These are phyloP conservation scores for Boletus hoseneyae DNA, from an alignment of 1,284 basidiomycete genomes.

Conservation along the genomic window DNA sequence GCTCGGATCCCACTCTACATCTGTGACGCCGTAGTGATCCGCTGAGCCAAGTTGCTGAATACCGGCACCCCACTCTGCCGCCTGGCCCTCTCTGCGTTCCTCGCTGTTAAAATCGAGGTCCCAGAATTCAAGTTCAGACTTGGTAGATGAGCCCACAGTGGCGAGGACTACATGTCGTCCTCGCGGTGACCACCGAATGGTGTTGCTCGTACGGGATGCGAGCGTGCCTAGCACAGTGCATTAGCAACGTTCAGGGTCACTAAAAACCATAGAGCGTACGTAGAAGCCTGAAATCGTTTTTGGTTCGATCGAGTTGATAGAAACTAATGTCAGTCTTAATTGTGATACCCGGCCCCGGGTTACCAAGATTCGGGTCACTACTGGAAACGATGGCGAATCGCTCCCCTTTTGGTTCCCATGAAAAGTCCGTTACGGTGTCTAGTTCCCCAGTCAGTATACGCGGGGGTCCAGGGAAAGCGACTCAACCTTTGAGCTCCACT, in stretches of 20 bases:
- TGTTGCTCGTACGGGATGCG: constrained; percentile 87
- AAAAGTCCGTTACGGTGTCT: constrained; percentile 97
- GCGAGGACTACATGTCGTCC: constrained; percentile 96
- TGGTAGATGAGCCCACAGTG: constrained; percentile 91
- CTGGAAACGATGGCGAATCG: constrained; percentile 96
- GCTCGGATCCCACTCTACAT: constrained; percentile 98
- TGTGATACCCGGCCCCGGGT: constrained; percentile 84
- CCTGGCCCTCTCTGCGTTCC: constrained; percentile 64
- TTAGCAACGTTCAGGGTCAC: constrained; percentile 5
- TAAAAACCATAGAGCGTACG: constrained; percentile 46
- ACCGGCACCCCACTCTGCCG: constrained; percentile 77
- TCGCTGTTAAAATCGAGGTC: constrained; percentile 91
- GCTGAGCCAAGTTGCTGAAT: constrained; percentile 85
- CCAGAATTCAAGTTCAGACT: constrained; percentile 99
- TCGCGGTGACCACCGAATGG: constrained; percentile 95
- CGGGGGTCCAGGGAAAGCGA: constrained; percentile 6
- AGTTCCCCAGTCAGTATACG: constrained; percentile 14
- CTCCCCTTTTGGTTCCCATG: constrained; percentile 97
- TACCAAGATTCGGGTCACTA: constrained; percentile 91
- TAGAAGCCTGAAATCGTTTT: constrained; percentile 93
- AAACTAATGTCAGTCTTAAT: constrained; percentile 97
- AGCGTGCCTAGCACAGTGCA: constrained; percentile 58
- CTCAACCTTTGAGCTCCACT: constrained; percentile 87
- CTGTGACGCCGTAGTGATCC: constrained; percentile 99
- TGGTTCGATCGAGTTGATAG: constrained; percentile 90